A percentile compares a stretch with the other conserved stretches of the same genome.
These are phyloP conservation scores for Stemphylium lycopersici DNA, from an alignment of 2,329 filamentous ascomycete species.

Conservation along the genomic window DNA sequence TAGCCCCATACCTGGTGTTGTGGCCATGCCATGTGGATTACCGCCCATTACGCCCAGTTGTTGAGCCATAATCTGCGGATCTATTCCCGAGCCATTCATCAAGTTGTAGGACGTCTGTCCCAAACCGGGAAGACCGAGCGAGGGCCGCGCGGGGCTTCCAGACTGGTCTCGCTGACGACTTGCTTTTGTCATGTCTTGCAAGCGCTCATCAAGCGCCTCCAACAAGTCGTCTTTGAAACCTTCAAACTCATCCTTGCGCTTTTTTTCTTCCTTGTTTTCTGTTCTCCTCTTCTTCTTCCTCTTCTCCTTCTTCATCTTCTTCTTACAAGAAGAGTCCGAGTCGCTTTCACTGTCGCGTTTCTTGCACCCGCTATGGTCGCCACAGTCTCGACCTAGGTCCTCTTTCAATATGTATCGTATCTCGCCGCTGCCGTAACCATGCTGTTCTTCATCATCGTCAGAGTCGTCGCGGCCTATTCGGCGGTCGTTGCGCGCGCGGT, in stretches of 20 bases:
- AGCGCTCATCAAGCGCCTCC: slow-evolving; percentile 20
- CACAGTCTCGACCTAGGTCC: slow-evolving; percentile 35
- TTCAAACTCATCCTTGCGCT: slow-evolving; percentile 13
- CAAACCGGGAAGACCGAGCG: slow-evolving; percentile 6
- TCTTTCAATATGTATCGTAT: slow-evolving; percentile 36
- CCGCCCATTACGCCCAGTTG: slow-evolving; percentile 10
- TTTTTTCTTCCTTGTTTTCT: slow-evolving; percentile 11
- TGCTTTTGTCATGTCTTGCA: slow-evolving; percentile 8
- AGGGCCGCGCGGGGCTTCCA: not conserved
- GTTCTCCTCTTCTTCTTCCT: slow-evolving; percentile 13
- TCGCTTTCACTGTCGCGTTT: slow-evolving; percentile 4
- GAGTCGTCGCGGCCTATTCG: not conserved
- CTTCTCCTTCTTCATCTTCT: slow-evolving; percentile 7
- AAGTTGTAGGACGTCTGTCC: not conserved
- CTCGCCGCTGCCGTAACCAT: slow-evolving; percentile 25
- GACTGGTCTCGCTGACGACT: not conserved
- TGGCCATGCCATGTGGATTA: slow-evolving; percentile 12
- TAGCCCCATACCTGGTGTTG: not conserved
- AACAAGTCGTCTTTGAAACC: slow-evolving; percentile 21
- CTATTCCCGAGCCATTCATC: slow-evolving; percentile 8
- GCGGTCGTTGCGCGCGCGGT: slow-evolving; percentile 16
- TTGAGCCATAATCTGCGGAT: slow-evolving; percentile 15
- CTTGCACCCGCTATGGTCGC: slow-evolving; percentile 26
- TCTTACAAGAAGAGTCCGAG: not conserved
- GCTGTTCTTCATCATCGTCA: slow-evolving; percentile 1